Percentiles rank a stretch among this genome's conserved stretches.
Evolutionary conservation across 192 early-diverging fungal species (phyloP).

Genomic region (Coemansia sp.): DNA sequence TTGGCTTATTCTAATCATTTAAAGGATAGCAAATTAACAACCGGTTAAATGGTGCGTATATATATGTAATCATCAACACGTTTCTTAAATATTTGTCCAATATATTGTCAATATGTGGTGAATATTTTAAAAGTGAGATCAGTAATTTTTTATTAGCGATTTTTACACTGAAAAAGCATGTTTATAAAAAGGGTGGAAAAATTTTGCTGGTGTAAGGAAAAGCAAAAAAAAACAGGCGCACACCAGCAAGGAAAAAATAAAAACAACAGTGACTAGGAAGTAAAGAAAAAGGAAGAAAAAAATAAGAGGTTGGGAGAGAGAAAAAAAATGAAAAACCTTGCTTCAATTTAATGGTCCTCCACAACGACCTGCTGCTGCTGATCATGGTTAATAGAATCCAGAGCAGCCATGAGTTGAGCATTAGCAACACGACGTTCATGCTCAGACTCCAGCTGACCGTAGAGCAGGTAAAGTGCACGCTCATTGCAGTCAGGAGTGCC

Average conservation of each 20-base stretch:
- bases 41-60: too few relatives aligned
- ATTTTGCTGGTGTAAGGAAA: not conserved
- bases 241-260: not conserved
- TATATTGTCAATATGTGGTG: too few relatives aligned
- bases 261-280: not conserved
- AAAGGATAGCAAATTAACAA: too few relatives aligned
- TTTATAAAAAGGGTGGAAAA: not conserved
- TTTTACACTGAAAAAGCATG: not conserved
- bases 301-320: not conserved
- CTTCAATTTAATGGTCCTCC: slow-evolving; percentile 9
- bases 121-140: too few relatives aligned
- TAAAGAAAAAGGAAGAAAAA: not conserved
- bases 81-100: too few relatives aligned
- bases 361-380: slow-evolving; percentile 42
- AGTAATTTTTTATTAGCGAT: too few relatives aligned
- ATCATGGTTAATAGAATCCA: slow-evolving; percentile 50
- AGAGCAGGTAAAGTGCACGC: slow-evolving; percentile 86
- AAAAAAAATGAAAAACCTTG: not conserved
- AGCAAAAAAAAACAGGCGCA: not conserved
- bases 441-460: slow-evolving; percentile 85
- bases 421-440: slow-evolving; percentile 67
- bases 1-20: too few relatives aligned
- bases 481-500: slow-evolving; percentile 85
- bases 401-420: slow-evolving; percentile 44
- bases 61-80: too few relatives aligned